phyloP scores from a whole-genome alignment of 176 grass and related monocot genomes.

The Paspalum vaginatum region DNA sequence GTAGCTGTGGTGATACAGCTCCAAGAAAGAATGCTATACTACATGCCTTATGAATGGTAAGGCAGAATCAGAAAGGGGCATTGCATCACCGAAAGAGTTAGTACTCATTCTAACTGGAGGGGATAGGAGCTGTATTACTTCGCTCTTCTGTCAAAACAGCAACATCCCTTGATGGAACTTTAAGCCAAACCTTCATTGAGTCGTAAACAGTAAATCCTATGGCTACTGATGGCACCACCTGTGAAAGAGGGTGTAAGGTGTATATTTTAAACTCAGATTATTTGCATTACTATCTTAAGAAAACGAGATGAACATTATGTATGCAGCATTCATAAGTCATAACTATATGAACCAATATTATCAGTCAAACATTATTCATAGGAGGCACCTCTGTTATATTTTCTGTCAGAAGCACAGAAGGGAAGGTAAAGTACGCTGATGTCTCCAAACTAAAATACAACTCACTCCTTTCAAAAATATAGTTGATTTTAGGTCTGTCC shows the following conservation, averaged over 20 bases:
- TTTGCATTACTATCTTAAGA: background rate
- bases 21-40: conserved; percentile 50
- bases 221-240: conserved; percentile 93
- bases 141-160: conserved; percentile 58
- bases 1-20: conserved; percentile 28
- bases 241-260: conserved; percentile 24
- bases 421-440: background rate
- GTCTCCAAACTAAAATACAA: background rate
- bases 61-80: conserved; percentile 18
- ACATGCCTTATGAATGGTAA: conserved; percentile 43
- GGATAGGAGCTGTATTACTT: conserved; percentile 56
- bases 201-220: conserved; percentile 97
- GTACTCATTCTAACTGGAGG: conserved; percentile 52
- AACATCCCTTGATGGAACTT: conserved; percentile 83
- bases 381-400: background rate
- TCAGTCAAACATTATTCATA: background rate
- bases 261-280: conserved; percentile 1
- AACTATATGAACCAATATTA: conserved; percentile 12
- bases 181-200: conserved; percentile 80
- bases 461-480: too few species aligned
- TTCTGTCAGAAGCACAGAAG: background rate
- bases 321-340: background rate
- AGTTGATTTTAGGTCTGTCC: too few species aligned
- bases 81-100: conserved; percentile 21
- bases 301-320: background rate